Percentiles rank a stretch among this genome's conserved stretches.
Evolutionary conservation across 371 early-diverging fungal genomes (phyloP).

Genomic region (Conidiobolus incongruus): DNA sequence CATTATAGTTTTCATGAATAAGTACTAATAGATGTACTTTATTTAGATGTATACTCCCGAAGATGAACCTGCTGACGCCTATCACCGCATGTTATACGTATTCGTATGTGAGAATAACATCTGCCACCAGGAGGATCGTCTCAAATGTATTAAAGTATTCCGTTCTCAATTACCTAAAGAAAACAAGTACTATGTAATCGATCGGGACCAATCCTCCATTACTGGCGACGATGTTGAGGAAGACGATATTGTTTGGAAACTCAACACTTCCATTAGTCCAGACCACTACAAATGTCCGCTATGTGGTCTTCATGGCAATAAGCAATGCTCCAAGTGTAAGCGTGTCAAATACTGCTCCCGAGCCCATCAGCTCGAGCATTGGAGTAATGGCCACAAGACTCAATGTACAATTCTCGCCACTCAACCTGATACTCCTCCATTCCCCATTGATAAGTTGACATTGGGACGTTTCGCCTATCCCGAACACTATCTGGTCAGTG

Average conservation of each 20-base stretch:
- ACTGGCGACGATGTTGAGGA: constrained; percentile 13
- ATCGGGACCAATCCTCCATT: background rate
- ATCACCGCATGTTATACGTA: constrained; percentile 71
- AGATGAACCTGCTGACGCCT: constrained; percentile 65
- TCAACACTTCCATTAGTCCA: too few relatives aligned
- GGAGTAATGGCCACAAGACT: constrained; percentile 57
- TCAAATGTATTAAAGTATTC: constrained; percentile 46
- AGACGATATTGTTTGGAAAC: constrained; percentile 10
- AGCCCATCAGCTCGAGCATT: constrained; percentile 67
- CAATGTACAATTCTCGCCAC: too few relatives aligned
- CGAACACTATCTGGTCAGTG: constrained; percentile 52
- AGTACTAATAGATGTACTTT: too few relatives aligned
- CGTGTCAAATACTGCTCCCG: constrained; percentile 49
- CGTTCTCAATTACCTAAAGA: constrained; percentile 66
- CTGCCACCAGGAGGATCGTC: constrained; percentile 18
- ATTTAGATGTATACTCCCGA: constrained; percentile 88
- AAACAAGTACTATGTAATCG: constrained; percentile 15
- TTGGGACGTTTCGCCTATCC: constrained; percentile 22
- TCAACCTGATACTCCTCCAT: too few relatives aligned
- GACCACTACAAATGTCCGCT: constrained; percentile 30
- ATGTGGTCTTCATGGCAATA: constrained; percentile 62
- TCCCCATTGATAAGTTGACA: too few relatives aligned
- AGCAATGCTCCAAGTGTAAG: constrained; percentile 59
- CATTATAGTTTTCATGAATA: too few relatives aligned
- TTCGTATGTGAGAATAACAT: constrained; percentile 72